Base-by-base conservation (phyloP, 306 rosid genomes). In the Trifolium dubium region DNA sequence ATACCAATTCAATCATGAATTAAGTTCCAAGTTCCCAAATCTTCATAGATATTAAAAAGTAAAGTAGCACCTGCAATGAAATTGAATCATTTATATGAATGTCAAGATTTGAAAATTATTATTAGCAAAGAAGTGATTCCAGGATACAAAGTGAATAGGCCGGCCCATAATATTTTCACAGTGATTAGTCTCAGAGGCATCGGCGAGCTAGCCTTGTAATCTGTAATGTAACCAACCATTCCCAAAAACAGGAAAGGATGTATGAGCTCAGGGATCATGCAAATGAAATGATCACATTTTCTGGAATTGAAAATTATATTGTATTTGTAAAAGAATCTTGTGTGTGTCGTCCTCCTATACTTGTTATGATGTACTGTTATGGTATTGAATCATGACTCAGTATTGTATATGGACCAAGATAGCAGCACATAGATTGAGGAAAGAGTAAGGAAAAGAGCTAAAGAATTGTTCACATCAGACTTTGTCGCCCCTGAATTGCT, bases 361-460 rank as follows among this genome's bases (percentile, higher is more conserved):
- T 2, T 4, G 49, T 14, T 64, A 17, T 5, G n/a, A n/a, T 37
- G 49, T 17, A 39, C 14, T 62, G 17, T 7, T 61, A 61, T 31
- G 40, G 47, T 37, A 4, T 17, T 15, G 8, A 63, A 63, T 63
- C 53, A 64, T 40, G 53, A 40, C 9, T 3, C 35, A 8, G 29
- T 37, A 35, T 18, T 19, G 34, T 17, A 50, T 32, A 34, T 11
- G 71, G 54, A 40, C 19, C 23, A n/a, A 5, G 62, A 50, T 11
- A 69, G 5, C 30, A 50, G 4, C 46, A 15, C 13, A 67, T 50
- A 69, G 5, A 37, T 29, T 12, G 69, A 32, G 1, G 19, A 55
- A 15, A 79, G 55, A n/a, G 69, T 73, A 34, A 79, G 19, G 2
- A 56, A 6, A 56, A 65, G 15, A 65, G 71, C 23, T n/a, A 72